Conservation (phyloP, 2,329 filamentous ascomycete genomes). For the Fusarium sp. region DNA sequence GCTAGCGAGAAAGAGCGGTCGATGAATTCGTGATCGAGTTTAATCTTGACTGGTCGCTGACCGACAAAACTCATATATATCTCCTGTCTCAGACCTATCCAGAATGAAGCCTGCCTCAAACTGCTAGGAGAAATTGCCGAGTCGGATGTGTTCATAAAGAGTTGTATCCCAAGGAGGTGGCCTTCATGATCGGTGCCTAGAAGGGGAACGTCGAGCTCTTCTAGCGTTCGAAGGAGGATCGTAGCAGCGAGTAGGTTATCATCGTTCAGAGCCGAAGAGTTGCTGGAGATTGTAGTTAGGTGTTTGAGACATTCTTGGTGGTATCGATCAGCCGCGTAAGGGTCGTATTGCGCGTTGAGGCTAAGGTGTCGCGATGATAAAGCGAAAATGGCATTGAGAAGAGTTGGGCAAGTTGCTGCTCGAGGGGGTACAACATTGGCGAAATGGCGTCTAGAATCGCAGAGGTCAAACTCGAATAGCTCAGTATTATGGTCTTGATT, state of each 20-base stretch:
- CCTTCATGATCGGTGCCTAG: slow-evolving; percentile 64
- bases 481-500: neutral
- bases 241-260: slow-evolving; percentile 70
- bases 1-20: slow-evolving; percentile 65
- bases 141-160: slow-evolving; percentile 62
- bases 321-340: slow-evolving; percentile 66
- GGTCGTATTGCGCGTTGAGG: slow-evolving; percentile 59
- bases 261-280: slow-evolving; percentile 58
- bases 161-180: slow-evolving; percentile 63
- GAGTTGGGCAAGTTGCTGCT: slow-evolving; percentile 64
- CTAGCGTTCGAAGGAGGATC: slow-evolving; percentile 70
- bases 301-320: slow-evolving; percentile 68
- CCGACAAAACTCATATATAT: slow-evolving; percentile 70
- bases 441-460: slow-evolving; percentile 63
- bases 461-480: slow-evolving; percentile 59
- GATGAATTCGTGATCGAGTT: slow-evolving; percentile 65
- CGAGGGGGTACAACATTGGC: slow-evolving; percentile 67
- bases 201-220: slow-evolving; percentile 64
- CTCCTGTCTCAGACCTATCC: slow-evolving; percentile 71
- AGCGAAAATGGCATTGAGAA: slow-evolving; percentile 71
- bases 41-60: slow-evolving; percentile 63
- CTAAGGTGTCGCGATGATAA: slow-evolving; percentile 69
- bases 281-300: slow-evolving; percentile 63
- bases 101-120: slow-evolving; percentile 69
- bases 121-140: slow-evolving; percentile 50